phyloP scores from a whole-genome alignment of 1,284 basidiomycete species.

The Pseudozyma sp. region DNA sequence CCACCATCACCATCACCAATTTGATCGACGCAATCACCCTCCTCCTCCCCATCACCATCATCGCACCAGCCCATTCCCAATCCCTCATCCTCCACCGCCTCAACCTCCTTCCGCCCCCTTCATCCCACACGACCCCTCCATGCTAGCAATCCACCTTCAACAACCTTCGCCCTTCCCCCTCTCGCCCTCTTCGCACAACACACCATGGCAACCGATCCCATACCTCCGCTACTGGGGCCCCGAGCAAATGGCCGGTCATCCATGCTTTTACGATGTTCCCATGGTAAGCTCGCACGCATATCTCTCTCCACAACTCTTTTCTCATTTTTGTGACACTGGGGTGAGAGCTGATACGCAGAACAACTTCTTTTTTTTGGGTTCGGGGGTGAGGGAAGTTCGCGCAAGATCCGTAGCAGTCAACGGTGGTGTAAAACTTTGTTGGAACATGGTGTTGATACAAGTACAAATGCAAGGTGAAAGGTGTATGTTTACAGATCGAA shows the following conservation, averaged over 20 bases:
- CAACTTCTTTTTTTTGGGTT: no score
- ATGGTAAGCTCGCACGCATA: slow-evolving; percentile 13
- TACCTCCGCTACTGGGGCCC: slow-evolving; percentile 32
- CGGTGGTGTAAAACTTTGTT: background rate
- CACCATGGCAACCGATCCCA: slow-evolving; percentile 12
- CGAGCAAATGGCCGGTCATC: slow-evolving; percentile 12
- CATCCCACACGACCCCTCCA: background rate
- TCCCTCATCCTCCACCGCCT: background rate
- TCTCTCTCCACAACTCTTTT: background rate
- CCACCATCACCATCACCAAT: background rate
- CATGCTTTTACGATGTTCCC: slow-evolving; percentile 24
- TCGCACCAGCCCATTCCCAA: background rate
- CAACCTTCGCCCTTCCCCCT: background rate
- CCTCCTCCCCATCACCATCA: background rate
- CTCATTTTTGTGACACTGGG: no score
- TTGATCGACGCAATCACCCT: no score
- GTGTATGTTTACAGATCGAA: slow-evolving; percentile 15
- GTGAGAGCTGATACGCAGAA: no score
- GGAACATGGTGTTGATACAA: background rate
- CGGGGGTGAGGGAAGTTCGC: background rate
- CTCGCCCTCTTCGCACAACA: background rate
- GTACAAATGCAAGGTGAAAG: background rate
- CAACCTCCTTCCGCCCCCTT: background rate
- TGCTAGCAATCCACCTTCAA: background rate
- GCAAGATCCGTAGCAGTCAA: background rate